These are phyloP conservation scores for Heliocybe sulcata DNA, from an alignment of 1,284 basidiomycete species.

Conservation along the genomic window DNA sequence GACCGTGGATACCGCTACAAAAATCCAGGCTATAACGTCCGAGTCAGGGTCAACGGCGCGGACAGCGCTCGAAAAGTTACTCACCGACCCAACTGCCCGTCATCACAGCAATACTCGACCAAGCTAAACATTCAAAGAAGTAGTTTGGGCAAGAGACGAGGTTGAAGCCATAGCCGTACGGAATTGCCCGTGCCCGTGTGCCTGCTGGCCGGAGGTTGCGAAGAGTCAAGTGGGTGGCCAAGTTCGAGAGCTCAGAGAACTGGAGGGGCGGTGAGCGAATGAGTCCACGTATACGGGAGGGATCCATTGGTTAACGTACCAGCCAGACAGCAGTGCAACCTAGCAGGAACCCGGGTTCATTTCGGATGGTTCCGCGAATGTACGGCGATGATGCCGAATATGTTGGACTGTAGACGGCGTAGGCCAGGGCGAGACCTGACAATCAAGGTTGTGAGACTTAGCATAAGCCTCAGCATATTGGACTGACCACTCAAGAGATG, in stretches of 20 bases:
- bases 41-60: not conserved
- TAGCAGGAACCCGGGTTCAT: slow-evolving; percentile 64
- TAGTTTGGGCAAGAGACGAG: slow-evolving; percentile 92
- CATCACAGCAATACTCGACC: slow-evolving; percentile 72
- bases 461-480: slow-evolving; percentile 1
- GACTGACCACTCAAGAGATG: slow-evolving; percentile 70
- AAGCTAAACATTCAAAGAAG: slow-evolving; percentile 83
- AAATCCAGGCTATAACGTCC: slow-evolving; percentile 52
- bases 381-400: slow-evolving; percentile 54
- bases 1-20: slow-evolving; percentile 57
- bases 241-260: slow-evolving; percentile 87
- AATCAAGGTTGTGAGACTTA: not conserved
- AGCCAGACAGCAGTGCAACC: slow-evolving; percentile 66
- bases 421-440: slow-evolving; percentile 64
- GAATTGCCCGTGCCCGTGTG: slow-evolving; percentile 77
- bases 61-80: slow-evolving; percentile 17
- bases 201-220: slow-evolving; percentile 80
- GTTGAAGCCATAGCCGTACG: slow-evolving; percentile 83
- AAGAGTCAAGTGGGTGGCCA: slow-evolving; percentile 78
- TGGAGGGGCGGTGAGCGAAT: slow-evolving; percentile 21
- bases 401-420: slow-evolving; percentile 72
- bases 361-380: slow-evolving; percentile 63
- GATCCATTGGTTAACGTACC: slow-evolving; percentile 39
- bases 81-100: slow-evolving; percentile 75
- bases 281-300: not conserved